A percentile compares a stretch with the other conserved stretches of the same genome.
Conservation (phyloP, 306 rosid species). For the Potentilla sterilis region DNA sequence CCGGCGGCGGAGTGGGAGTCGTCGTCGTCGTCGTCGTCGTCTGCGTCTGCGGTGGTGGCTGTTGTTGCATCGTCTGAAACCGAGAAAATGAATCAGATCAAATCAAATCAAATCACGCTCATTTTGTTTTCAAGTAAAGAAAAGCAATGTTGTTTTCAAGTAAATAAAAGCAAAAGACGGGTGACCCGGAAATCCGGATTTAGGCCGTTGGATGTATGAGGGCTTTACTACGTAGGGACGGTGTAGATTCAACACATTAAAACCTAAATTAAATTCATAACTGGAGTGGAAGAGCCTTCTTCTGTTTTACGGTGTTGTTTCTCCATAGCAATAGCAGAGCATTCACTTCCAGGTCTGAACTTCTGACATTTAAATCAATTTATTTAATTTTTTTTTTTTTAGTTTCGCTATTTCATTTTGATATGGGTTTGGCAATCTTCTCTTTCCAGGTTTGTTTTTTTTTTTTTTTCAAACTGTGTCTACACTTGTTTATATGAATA, state of each 20-base stretch:
- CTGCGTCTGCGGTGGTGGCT: slow-evolving; percentile 36
- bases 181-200: neutral
- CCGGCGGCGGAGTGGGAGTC: slow-evolving; percentile 17
- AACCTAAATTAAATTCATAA: neutral
- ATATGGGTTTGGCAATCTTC: neutral
- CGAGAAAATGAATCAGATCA: neutral
- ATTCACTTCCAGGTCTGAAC: neutral
- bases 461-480: neutral
- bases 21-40: slow-evolving; percentile 34
- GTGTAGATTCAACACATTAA: neutral
- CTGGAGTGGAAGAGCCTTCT: neutral
- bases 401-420: neutral
- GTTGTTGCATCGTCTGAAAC: slow-evolving; percentile 12
- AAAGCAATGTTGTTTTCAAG: too few relatives aligned
- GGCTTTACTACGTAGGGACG: neutral
- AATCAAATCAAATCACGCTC: neutral
- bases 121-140: neutral
- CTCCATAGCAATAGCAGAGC: neutral
- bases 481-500: neutral
- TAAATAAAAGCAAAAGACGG: neutral
- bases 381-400: neutral
- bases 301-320: neutral
- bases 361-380: neutral
- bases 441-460: neutral
- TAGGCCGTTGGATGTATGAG: neutral